Percentiles rank a stretch among this genome's conserved stretches.
These are phyloP conservation scores for Strombidium stylifer DNA, from an alignment of 73 alveolate species.

Conservation along the genomic window DNA sequence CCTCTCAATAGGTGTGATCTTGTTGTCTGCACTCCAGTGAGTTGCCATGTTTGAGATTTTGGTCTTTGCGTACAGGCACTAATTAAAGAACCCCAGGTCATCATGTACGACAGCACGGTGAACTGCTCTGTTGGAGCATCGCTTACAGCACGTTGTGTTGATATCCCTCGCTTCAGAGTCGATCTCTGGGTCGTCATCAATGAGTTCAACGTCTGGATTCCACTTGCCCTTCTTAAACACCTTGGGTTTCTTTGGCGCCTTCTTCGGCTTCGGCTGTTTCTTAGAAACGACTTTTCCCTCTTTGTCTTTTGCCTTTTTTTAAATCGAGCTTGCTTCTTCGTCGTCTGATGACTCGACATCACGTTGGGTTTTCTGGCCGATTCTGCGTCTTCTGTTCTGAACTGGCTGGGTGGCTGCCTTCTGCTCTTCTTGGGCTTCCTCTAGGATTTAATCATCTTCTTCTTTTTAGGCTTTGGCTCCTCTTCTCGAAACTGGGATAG, in stretches of 20 bases:
- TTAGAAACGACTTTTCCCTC: slow-evolving; percentile 34
- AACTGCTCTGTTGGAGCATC: slow-evolving; percentile 73
- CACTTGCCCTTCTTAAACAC: slow-evolving; percentile 72
- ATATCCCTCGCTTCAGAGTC: slow-evolving; percentile 24
- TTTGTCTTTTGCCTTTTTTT: slow-evolving; percentile 19
- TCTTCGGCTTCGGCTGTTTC: slow-evolving; percentile 6
- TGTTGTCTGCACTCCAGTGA: slow-evolving; percentile 75
- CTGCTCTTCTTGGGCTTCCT: slow-evolving; percentile 46
- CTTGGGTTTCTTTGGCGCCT: slow-evolving; percentile 60
- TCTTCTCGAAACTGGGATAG: slow-evolving; percentile 18
- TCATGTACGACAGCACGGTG: slow-evolving; percentile 79
- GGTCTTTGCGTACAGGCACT: slow-evolving; percentile 56
- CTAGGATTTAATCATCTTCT: slow-evolving; percentile 53
- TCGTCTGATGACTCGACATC: slow-evolving; percentile 26
- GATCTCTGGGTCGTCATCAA: slow-evolving; percentile 42
- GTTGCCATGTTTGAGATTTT: slow-evolving; percentile 67
- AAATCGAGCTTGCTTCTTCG: slow-evolving; percentile 39
- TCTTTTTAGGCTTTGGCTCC: slow-evolving; percentile 17
- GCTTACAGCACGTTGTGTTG: slow-evolving; percentile 56
- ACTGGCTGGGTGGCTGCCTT: slow-evolving; percentile 20
- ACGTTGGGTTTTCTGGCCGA: too few species aligned
- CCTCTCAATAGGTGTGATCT: slow-evolving; percentile 70
- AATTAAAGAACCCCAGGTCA: slow-evolving; percentile 58
- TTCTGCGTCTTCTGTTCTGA: neutral
- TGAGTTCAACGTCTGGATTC: slow-evolving; percentile 64